Evolutionary conservation across 2,329 filamentous ascomycete species (phyloP).

Genomic region (Aspergillus pseudoglaucus): DNA sequence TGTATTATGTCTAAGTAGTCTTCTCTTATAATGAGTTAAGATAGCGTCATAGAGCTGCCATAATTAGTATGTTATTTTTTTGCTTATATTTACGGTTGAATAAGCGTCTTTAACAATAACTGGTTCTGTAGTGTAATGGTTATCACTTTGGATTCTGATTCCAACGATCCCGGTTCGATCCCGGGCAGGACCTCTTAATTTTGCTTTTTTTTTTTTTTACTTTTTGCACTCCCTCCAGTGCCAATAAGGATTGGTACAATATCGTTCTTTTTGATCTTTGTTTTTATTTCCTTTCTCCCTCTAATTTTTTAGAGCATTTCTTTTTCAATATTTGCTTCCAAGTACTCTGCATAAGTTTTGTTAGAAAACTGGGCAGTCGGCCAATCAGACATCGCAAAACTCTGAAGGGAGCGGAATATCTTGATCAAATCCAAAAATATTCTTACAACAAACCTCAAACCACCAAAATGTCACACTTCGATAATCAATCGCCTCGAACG

Average conservation of each 20-base stretch:
- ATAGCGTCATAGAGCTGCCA: no score
- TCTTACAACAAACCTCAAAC: slow-evolving; percentile 9
- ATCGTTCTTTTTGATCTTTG: no score
- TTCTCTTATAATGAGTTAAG: no score
- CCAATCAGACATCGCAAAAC: slow-evolving; percentile 17
- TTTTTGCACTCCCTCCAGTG: not conserved
- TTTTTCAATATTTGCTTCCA: not conserved
- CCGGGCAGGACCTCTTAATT: slow-evolving; percentile 12
- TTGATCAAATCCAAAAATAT: slow-evolving; percentile 1
- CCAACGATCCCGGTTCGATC: slow-evolving; percentile 20
- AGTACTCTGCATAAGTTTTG: not conserved
- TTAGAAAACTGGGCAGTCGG: not conserved
- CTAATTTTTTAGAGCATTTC: not conserved
- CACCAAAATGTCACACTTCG: slow-evolving; percentile 27
- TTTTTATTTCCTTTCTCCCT: not conserved
- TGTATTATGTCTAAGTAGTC: no score
- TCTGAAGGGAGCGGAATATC: slow-evolving; percentile 7
- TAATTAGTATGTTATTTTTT: no score
- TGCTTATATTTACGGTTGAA: no score
- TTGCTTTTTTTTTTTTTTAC: not conserved
- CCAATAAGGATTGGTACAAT: no score
- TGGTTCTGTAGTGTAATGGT: slow-evolving; percentile 19
- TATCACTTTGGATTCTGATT: slow-evolving; percentile 22
- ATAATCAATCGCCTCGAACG: slow-evolving; percentile 25
- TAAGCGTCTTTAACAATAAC: not conserved